Evolutionary conservation across 2,329 filamentous ascomycete genomes (phyloP).

Genomic region (Phaeosphaeriaceae sp.): DNA sequence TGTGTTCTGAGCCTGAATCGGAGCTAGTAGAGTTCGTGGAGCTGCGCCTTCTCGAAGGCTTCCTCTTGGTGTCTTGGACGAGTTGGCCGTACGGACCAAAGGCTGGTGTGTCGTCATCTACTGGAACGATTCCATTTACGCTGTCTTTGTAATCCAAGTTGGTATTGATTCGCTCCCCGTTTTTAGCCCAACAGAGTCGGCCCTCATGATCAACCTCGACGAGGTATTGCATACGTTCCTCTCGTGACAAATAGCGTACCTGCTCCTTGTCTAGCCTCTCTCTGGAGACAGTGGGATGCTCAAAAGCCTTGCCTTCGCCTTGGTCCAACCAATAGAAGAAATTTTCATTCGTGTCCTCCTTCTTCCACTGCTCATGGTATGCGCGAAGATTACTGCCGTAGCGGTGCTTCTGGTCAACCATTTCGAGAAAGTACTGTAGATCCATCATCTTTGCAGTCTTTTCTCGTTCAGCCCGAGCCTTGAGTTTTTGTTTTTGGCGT

Average conservation of each 20-base stretch:
- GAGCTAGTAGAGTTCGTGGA: constrained; percentile 37
- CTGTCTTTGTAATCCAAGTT: constrained; percentile 78
- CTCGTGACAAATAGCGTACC: constrained; percentile 81
- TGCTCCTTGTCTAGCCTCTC: constrained; percentile 77
- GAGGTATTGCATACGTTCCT: constrained; percentile 82
- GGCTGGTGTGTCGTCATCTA: constrained; percentile 50
- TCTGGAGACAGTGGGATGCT: constrained; percentile 74
- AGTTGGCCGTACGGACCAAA: constrained; percentile 43
- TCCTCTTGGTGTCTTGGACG: constrained; percentile 30
- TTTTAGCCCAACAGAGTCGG: constrained; percentile 85
- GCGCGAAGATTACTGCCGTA: constrained; percentile 82
- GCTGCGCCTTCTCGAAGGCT: constrained; percentile 14
- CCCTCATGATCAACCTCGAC: constrained; percentile 77
- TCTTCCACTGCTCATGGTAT: constrained; percentile 87
- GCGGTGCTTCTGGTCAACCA: constrained; percentile 85
- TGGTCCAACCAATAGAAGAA: constrained; percentile 95
- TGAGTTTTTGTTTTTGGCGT: constrained; percentile 48
- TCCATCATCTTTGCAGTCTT: constrained; percentile 80
- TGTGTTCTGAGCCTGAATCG: constrained; percentile 53
- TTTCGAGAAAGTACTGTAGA: constrained; percentile 82
- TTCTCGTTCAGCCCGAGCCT: constrained; percentile 64
- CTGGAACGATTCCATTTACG: constrained; percentile 65
- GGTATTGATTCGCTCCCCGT: constrained; percentile 78
- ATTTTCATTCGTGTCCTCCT: constrained; percentile 76
- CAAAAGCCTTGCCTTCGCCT: constrained; percentile 74